Base-by-base conservation (phyloP, 805 yeast genomes). In the Candida awuae region DNA sequence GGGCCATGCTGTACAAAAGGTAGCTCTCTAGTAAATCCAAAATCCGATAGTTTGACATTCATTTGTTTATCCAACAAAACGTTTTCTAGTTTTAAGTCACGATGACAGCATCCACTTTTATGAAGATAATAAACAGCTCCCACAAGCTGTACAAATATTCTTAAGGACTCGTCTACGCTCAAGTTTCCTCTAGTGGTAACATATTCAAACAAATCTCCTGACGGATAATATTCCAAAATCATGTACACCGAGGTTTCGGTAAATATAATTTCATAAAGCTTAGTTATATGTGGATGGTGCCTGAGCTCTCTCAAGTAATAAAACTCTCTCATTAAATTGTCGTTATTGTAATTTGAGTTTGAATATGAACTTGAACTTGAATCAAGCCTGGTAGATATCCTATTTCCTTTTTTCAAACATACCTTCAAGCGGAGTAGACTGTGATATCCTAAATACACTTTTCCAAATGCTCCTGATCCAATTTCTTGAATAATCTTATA, bases 1-100 rank as follows among this genome's bases (percentile, higher is more conserved):
- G 52, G 19, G 9, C 59, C 55, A 38, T 52, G 37, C 36, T 52
- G 53, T 12, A 47, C 46, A 38, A 47, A 48, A 0, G 67, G 66
- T 2, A 58, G 75, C 50, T 85, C 96, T 45, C 97, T 67, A 0
- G 95, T 85, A 58, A 90, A 90, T 0, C 98, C 98, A 61, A 90
- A 88, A 62, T 90, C 98, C 6, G 95, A 80, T 37, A 90, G 62
- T 56, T 87, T 87, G 16, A 84, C 76, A 34, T 77, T 67, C 18
- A 74, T 62, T 42, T 70, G 67, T 47, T 69, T 68, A 52, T 75
- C 82, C 55, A 68, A 59, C 32, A 90, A 63, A 37, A 90, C 82
- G 52, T 90, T 90, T 57, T 92, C 97, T 0, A 97, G 96, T 59
- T 90, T 90, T 49, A 90, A 76, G 56, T 90, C 98, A 44, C 97